phyloP scores from a whole-genome alignment of 2,329 filamentous ascomycete genomes.

The Neofusicoccum laricinum region DNA sequence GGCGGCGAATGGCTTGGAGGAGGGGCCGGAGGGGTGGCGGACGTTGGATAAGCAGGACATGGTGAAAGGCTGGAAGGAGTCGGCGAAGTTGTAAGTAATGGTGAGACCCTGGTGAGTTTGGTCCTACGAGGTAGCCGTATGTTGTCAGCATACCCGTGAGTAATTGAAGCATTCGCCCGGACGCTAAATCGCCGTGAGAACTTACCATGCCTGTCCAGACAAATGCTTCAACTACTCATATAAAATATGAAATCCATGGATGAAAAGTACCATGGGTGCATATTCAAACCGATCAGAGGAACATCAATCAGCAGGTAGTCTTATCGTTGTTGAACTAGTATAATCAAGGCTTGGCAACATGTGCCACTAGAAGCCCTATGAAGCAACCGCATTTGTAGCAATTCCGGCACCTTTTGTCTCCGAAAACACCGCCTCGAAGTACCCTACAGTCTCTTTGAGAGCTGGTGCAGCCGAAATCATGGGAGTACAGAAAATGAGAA shows the following conservation, averaged over 20 bases:
- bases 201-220: background rate
- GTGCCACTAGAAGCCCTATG: background rate
- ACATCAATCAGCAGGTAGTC: background rate
- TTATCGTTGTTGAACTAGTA: background rate
- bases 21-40: constrained; percentile 27
- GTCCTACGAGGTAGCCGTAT: background rate
- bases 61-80: constrained; percentile 20
- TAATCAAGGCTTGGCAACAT: background rate
- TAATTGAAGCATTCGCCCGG: background rate
- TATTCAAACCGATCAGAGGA: too few relatives aligned
- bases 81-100: constrained; percentile 17
- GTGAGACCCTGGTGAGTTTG: too few relatives aligned
- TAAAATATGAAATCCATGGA: background rate
- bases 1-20: constrained; percentile 26
- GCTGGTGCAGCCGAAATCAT: background rate
- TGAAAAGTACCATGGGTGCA: background rate
- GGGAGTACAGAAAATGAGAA: background rate
- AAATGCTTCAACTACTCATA: background rate
- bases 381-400: background rate
- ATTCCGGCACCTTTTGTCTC: background rate
- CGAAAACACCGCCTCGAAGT: background rate
- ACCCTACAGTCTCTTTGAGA: background rate
- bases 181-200: too few relatives aligned
- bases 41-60: constrained; percentile 26
- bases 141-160: background rate